Evolutionary conservation across 1,284 basidiomycete species (phyloP).

Genomic region (Papiliotrema terrestris): DNA sequence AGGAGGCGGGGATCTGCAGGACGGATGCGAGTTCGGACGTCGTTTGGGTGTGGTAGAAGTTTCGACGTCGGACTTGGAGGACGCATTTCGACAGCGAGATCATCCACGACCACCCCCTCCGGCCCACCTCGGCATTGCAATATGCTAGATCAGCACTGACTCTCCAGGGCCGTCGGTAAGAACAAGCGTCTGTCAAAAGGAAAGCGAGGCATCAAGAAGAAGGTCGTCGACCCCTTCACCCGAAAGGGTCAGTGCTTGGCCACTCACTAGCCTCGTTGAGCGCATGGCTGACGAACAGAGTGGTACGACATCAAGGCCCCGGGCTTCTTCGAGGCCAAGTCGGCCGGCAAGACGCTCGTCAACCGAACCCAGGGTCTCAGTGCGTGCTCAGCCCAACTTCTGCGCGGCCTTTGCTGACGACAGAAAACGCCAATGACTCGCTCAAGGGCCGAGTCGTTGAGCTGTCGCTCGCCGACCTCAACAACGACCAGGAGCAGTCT

Average conservation of each 20-base stretch:
- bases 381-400: slow-evolving; percentile 57
- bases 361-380: slow-evolving; percentile 98
- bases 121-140: too few species aligned
- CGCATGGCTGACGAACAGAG: slow-evolving; percentile 56
- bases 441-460: slow-evolving; percentile 97
- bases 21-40: too few species aligned
- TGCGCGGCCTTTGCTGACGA: neutral
- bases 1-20: too few species aligned
- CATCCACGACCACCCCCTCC: too few species aligned
- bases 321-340: slow-evolving; percentile 94
- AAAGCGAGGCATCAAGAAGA: slow-evolving; percentile 99
- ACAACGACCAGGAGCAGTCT: slow-evolving; percentile 99
- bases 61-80: too few species aligned
- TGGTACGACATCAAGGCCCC: slow-evolving; percentile 99
- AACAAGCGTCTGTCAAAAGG: slow-evolving; percentile 99
- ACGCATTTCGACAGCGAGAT: too few species aligned
- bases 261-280: neutral
- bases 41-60: too few species aligned
- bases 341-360: slow-evolving; percentile 97
- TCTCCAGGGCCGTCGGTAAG: slow-evolving; percentile 82
- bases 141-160: too few species aligned
- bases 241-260: slow-evolving; percentile 69
- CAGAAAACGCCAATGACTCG: slow-evolving; percentile 98
- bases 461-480: slow-evolving; percentile 94
- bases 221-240: slow-evolving; percentile 99